A percentile compares a stretch with the other conserved stretches of the same genome.
Evolutionary conservation across 2,329 filamentous ascomycete genomes (phyloP).

Genomic region (Magnaporthiopsis poae): DNA sequence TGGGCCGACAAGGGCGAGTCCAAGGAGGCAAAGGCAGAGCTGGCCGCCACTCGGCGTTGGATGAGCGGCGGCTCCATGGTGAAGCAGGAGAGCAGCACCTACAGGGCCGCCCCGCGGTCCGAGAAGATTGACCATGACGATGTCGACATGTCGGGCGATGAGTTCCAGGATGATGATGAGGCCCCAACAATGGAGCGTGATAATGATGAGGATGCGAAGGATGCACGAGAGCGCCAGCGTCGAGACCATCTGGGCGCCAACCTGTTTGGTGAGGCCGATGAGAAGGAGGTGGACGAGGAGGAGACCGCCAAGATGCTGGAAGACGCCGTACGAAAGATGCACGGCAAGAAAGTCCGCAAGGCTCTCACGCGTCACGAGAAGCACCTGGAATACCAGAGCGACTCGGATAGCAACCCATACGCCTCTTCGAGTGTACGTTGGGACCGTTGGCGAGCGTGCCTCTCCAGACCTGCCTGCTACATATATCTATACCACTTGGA

Average conservation of each 20-base stretch:
- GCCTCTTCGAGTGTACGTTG: slow-evolving; percentile 24
- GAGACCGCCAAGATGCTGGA: slow-evolving; percentile 60
- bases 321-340: slow-evolving; percentile 57
- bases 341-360: slow-evolving; percentile 70
- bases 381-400: slow-evolving; percentile 75
- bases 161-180: slow-evolving; percentile 85
- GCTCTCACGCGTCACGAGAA: slow-evolving; percentile 75
- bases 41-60: slow-evolving; percentile 47
- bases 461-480: neutral
- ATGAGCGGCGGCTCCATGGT: slow-evolving; percentile 42
- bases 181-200: slow-evolving; percentile 64
- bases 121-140: slow-evolving; percentile 64
- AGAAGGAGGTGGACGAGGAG: slow-evolving; percentile 64
- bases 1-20: slow-evolving; percentile 69
- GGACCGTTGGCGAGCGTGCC: neutral
- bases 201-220: slow-evolving; percentile 70
- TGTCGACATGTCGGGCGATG: slow-evolving; percentile 56
- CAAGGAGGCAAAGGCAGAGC: slow-evolving; percentile 49
- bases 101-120: slow-evolving; percentile 46
- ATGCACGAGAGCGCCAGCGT: slow-evolving; percentile 62
- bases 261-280: slow-evolving; percentile 61
- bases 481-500: neutral
- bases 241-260: slow-evolving; percentile 80
- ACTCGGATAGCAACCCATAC: slow-evolving; percentile 30
- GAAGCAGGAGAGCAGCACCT: slow-evolving; percentile 60